Evolutionary conservation across 345 rosid genomes (phyloP).

Genomic region (Excoecaria agallocha): DNA sequence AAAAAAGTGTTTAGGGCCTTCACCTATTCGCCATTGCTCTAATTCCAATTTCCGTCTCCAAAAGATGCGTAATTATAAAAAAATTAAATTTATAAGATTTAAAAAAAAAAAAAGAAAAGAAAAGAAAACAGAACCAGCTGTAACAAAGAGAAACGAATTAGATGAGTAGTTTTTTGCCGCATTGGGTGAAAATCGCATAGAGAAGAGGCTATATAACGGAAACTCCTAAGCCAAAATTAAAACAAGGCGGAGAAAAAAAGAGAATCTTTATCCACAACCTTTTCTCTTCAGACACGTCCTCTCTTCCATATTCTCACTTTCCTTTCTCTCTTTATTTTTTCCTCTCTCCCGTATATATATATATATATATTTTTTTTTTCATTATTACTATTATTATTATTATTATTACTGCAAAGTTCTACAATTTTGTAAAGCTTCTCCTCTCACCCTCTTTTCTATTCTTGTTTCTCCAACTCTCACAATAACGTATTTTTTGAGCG

Average conservation of each 20-base stretch:
- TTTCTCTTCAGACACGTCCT: conserved; percentile 5
- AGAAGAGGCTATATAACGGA: background rate
- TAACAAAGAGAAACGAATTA: background rate
- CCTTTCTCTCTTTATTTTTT: background rate
- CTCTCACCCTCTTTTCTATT: background rate
- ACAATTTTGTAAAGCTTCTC: background rate
- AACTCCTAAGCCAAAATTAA: background rate
- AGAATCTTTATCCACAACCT: background rate
- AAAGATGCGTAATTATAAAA: too few species aligned
- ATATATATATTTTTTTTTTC: too few species aligned
- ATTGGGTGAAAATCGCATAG: background rate
- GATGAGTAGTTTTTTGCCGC: background rate
- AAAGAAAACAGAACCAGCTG: background rate
- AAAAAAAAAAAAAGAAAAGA: too few species aligned
- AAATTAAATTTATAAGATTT: too few species aligned
- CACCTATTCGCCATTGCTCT: too few species aligned
- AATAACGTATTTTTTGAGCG: background rate
- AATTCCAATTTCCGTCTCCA: too few species aligned
- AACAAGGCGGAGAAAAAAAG: background rate
- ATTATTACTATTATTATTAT: background rate
- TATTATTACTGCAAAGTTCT: background rate
- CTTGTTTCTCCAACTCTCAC: background rate
- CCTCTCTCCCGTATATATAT: too few species aligned
- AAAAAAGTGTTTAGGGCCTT: too few species aligned
- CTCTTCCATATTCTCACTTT: background rate